These are phyloP conservation scores for Handroanthus guayacan DNA, from an alignment of 257 asterid species.

Conservation along the genomic window DNA sequence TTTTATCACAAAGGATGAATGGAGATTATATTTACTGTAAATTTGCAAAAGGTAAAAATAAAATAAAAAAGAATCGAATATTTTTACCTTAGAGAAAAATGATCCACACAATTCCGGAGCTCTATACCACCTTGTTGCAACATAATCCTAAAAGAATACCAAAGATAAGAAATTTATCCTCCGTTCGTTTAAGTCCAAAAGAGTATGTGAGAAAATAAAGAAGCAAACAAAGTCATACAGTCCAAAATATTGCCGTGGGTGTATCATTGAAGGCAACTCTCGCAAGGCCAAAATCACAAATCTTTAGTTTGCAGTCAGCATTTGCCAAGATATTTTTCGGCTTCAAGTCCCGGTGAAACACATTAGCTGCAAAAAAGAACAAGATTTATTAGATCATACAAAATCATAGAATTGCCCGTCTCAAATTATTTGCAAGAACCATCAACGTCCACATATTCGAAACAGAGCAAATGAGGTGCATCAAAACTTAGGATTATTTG, in stretches of 20 bases:
- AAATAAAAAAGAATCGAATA: background rate
- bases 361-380: slow-evolving; percentile 66
- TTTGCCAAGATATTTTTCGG: slow-evolving; percentile 88
- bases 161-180: slow-evolving; percentile 25
- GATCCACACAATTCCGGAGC: slow-evolving; percentile 66
- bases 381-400: slow-evolving; percentile 26
- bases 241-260: slow-evolving; percentile 93
- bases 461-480: no score
- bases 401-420: background rate
- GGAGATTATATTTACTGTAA: slow-evolving; percentile 1
- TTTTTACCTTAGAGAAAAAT: slow-evolving; percentile 58
- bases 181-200: slow-evolving; percentile 6
- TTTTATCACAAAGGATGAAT: background rate
- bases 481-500: background rate
- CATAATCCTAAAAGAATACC: slow-evolving; percentile 49
- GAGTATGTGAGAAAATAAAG: slow-evolving; percentile 12
- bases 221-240: slow-evolving; percentile 57
- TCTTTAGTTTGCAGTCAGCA: slow-evolving; percentile 90
- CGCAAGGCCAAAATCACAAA: slow-evolving; percentile 92
- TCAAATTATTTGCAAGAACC: background rate
- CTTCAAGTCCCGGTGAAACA: slow-evolving; percentile 88
- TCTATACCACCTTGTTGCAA: slow-evolving; percentile 64
- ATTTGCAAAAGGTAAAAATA: background rate
- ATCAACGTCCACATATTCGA: no score
- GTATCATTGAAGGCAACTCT: slow-evolving; percentile 93